A percentile compares a stretch with the other conserved stretches of the same genome.
Evolutionary conservation across 345 rosid species (phyloP).

Genomic region (Salix purpurea): DNA sequence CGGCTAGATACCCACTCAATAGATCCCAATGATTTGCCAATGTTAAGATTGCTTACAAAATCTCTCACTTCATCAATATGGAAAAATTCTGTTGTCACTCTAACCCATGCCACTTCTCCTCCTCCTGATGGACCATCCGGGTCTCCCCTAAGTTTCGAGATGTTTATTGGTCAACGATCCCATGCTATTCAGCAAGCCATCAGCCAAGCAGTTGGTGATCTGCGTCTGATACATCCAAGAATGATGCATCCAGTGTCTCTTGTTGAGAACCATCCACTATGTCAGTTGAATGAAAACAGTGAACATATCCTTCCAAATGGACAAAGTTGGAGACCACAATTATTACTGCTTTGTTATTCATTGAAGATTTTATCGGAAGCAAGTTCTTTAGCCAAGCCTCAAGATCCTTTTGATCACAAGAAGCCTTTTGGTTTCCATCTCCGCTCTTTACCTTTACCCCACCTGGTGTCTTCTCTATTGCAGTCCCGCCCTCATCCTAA

Average conservation of each 20-base stretch:
- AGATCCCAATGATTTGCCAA: slow-evolving; percentile 39
- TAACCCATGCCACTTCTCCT: slow-evolving; percentile 62
- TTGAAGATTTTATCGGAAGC: slow-evolving; percentile 49
- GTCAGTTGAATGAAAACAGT: slow-evolving; percentile 22
- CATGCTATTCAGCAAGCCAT: slow-evolving; percentile 42
- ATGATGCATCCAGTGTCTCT: slow-evolving; percentile 48
- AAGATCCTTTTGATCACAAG: slow-evolving; percentile 21
- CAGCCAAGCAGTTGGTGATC: slow-evolving; percentile 47
- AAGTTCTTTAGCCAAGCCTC: slow-evolving; percentile 23
- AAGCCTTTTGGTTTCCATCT: slow-evolving; percentile 28
- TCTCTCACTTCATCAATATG: slow-evolving; percentile 58
- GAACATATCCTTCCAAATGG: slow-evolving; percentile 38
- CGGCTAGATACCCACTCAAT: slow-evolving; percentile 47
- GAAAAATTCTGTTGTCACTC: slow-evolving; percentile 50
- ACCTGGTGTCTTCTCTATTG: slow-evolving; percentile 44
- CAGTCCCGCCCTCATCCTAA: slow-evolving; percentile 37
- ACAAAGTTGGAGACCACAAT: slow-evolving; percentile 50
- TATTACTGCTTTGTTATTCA: slow-evolving; percentile 55
- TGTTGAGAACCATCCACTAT: slow-evolving; percentile 50
- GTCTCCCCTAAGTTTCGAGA: slow-evolving; percentile 43
- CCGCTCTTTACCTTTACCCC: slow-evolving; percentile 34
- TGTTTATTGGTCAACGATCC: slow-evolving; percentile 43
- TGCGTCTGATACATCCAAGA: slow-evolving; percentile 32
- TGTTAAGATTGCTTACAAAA: slow-evolving; percentile 41
- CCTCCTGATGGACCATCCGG: slow-evolving; percentile 48